Conservation (phyloP, 306 rosid genomes). For the Benincasa hispida region DNA sequence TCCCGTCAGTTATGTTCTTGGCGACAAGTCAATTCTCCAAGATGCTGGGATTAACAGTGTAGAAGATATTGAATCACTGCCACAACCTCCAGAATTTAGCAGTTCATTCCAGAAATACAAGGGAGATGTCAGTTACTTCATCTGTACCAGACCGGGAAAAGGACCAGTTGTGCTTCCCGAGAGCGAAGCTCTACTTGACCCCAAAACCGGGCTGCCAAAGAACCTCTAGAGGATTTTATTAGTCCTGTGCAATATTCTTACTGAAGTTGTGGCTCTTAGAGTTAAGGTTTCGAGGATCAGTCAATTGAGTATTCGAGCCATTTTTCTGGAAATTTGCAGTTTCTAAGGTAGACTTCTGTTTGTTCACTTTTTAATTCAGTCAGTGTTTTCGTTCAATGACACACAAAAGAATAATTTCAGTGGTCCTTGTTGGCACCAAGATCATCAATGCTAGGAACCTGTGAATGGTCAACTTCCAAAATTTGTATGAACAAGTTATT, state of each 20-base stretch:
- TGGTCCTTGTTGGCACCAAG: neutral
- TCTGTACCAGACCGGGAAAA: constrained; percentile 88
- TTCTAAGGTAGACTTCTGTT: constrained; percentile 6
- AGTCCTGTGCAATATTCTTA: constrained; percentile 14
- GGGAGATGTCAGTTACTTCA: constrained; percentile 90
- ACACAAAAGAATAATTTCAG: neutral
- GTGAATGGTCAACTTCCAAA: neutral
- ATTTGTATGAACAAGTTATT: neutral
- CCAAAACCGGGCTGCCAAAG: constrained; percentile 74
- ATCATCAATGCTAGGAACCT: neutral
- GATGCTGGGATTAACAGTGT: constrained; percentile 62
- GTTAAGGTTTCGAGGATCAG: neutral
- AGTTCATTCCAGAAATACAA: constrained; percentile 57
- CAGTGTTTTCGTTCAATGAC: neutral
- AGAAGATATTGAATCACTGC: constrained; percentile 52
- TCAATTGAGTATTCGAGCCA: constrained; percentile 11
- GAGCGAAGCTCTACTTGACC: constrained; percentile 59
- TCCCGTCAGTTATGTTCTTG: constrained; percentile 56
- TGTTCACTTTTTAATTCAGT: neutral
- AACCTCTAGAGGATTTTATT: constrained; percentile 15
- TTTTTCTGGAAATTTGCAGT: constrained; percentile 17
- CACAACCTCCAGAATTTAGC: constrained; percentile 69
- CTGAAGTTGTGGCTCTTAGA: neutral
- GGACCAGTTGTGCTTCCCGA: constrained; percentile 81
- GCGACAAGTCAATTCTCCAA: constrained; percentile 70